These are phyloP conservation scores for Voacanga thouarsii DNA, from an alignment of 257 asterid genomes.

Conservation along the genomic window DNA sequence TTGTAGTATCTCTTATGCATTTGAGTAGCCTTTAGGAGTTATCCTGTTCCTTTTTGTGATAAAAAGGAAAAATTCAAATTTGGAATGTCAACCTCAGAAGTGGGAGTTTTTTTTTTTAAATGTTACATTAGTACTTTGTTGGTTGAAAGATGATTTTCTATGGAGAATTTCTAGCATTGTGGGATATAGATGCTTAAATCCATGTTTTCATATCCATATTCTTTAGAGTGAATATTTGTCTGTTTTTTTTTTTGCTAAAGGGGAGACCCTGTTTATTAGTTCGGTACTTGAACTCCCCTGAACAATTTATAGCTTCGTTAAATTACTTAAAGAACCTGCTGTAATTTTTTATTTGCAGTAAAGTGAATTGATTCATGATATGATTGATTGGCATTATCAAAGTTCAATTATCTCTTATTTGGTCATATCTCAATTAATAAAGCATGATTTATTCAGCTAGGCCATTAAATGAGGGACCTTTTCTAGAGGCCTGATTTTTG, in stretches of 20 bases:
- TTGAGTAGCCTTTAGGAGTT: neutral
- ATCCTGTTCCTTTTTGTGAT: neutral
- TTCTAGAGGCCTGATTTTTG: neutral
- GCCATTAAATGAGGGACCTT: neutral
- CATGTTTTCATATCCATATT: neutral
- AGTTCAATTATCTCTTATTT: slow-evolving; percentile 3
- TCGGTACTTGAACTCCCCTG: no score
- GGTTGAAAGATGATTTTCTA: neutral
- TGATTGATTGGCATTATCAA: neutral
- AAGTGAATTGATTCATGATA: neutral
- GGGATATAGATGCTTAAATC: neutral
- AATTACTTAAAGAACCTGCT: neutral
- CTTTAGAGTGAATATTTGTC: neutral
- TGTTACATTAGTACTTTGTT: neutral
- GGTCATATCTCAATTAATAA: no score
- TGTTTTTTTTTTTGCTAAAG: neutral
- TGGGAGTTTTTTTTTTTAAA: neutral
- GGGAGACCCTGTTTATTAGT: neutral
- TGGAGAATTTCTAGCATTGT: neutral
- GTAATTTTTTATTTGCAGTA: neutral
- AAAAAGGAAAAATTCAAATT: neutral
- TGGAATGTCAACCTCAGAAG: neutral
- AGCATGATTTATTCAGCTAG: neutral
- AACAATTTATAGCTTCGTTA: neutral
- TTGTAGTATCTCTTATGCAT: neutral